A percentile compares a stretch with the other conserved stretches of the same genome.
These are phyloP conservation scores for Paxillus involutus DNA, from an alignment of 768 basidiomycete species.

Conservation along the genomic window DNA sequence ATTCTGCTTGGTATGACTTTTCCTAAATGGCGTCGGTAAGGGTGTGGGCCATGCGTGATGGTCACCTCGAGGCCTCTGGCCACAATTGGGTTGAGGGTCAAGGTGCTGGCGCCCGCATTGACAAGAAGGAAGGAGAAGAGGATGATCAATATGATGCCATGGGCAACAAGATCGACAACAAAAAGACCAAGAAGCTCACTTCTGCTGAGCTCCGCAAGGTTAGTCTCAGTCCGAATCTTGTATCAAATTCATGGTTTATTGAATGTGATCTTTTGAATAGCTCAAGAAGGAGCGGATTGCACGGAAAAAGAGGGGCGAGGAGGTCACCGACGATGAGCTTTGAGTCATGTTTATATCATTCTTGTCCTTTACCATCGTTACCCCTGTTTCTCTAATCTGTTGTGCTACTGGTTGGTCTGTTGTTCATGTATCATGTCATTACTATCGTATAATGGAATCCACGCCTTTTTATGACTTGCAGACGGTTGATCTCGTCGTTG, in stretches of 20 bases:
- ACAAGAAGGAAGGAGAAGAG: constrained; percentile 90
- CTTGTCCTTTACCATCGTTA: constrained; percentile 3
- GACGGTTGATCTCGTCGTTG: too few species aligned
- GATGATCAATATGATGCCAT: constrained; percentile 94
- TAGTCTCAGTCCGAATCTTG: constrained; percentile 12
- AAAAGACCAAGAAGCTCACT: constrained; percentile 86
- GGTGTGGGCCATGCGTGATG: constrained; percentile 99
- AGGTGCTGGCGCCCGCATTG: constrained; percentile 91
- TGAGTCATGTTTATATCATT: constrained; percentile 24
- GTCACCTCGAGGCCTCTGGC: constrained; percentile 92
- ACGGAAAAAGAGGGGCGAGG: constrained; percentile 84
- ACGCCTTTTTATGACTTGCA: constrained; percentile 7
- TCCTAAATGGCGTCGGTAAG: constrained; percentile 20
- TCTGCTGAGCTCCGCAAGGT: constrained; percentile 83
- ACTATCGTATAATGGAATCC: constrained; percentile 18
- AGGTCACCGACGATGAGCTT: constrained; percentile 61
- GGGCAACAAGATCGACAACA: constrained; percentile 92
- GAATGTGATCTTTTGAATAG: constrained; percentile 18
- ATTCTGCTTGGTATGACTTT: background rate
- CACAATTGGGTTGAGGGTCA: constrained; percentile 99
- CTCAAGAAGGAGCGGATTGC: constrained; percentile 96
- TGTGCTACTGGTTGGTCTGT: constrained; percentile 13
- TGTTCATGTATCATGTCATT: constrained; percentile 20
- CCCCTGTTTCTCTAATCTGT: constrained; percentile 13
- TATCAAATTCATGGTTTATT: constrained; percentile 5